A percentile compares a stretch with the other conserved stretches of the same genome.
These are phyloP conservation scores for Euphorbia lathyris DNA, from an alignment of 345 rosid species.

Conservation along the genomic window DNA sequence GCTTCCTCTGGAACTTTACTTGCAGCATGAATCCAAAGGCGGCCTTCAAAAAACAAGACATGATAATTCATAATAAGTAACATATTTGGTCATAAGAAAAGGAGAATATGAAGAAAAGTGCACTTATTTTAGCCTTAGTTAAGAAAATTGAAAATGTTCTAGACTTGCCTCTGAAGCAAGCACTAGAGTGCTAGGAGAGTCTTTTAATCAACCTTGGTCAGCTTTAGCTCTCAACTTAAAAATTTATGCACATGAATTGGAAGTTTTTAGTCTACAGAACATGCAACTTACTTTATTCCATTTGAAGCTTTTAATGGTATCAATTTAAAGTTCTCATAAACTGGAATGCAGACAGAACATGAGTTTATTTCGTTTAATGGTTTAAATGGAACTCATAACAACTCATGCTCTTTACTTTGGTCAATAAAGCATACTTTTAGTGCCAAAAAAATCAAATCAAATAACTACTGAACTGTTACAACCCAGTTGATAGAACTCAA, in stretches of 20 bases:
- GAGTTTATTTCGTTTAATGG: no score
- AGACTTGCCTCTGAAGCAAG: neutral
- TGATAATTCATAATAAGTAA: neutral
- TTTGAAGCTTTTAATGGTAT: neutral
- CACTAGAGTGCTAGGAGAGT: no score
- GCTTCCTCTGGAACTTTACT: conserved; percentile 81
- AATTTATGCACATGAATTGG: neutral
- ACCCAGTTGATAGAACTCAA: no score
- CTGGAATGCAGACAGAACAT: neutral
- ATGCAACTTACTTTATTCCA: neutral
- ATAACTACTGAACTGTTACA: no score
- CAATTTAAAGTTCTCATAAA: neutral
- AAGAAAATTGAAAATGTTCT: no score
- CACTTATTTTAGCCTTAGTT: no score
- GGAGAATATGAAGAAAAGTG: neutral
- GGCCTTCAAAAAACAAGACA: conserved; percentile 45
- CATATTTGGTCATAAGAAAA: neutral
- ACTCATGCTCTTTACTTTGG: neutral
- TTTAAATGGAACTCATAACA: neutral
- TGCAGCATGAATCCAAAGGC: conserved; percentile 97
- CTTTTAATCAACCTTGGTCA: no score
- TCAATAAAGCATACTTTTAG: no score
- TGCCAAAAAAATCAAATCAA: no score
- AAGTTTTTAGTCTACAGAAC: neutral
- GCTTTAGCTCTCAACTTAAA: neutral